These are phyloP conservation scores for Apiotrichum porosum DNA, from an alignment of 1,284 basidiomycete genomes.

Conservation along the genomic window DNA sequence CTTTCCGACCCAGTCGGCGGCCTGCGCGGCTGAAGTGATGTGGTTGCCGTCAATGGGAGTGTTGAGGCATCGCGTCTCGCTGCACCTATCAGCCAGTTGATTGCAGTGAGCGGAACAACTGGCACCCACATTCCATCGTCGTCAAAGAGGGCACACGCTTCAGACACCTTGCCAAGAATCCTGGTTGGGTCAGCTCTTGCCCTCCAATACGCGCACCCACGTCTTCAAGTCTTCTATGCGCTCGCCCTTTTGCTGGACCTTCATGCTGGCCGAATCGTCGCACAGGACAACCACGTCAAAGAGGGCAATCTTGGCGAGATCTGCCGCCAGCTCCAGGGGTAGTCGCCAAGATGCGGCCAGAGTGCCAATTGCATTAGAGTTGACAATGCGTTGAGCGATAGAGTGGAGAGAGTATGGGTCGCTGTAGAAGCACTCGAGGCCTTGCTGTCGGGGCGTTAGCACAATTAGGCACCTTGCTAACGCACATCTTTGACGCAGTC, in stretches of 20 bases:
- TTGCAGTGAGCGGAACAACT: background rate
- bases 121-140: conserved; percentile 3
- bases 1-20: conserved; percentile 36
- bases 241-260: conserved; percentile 40
- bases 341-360: too few relatives aligned
- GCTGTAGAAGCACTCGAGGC: conserved; percentile 50
- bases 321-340: too few relatives aligned
- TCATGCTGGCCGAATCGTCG: conserved; percentile 49
- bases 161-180: background rate
- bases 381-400: conserved; percentile 48
- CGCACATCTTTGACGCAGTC: conserved; percentile 49
- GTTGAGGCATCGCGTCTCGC: conserved; percentile 50
- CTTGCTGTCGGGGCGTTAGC: conserved; percentile 40
- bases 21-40: conserved; percentile 42
- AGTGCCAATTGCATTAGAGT: conserved; percentile 42
- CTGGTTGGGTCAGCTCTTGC: background rate
- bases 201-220: background rate
- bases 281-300: conserved; percentile 47
- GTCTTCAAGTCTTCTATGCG: conserved; percentile 41
- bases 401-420: too few relatives aligned
- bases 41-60: conserved; percentile 47
- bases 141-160: conserved; percentile 3
- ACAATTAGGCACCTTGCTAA: conserved; percentile 21
- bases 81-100: background rate
- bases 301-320: conserved; percentile 47